Conservation (phyloP, 2,329 filamentous ascomycete genomes). For the Neofusicoccum kwambonambiense region DNA sequence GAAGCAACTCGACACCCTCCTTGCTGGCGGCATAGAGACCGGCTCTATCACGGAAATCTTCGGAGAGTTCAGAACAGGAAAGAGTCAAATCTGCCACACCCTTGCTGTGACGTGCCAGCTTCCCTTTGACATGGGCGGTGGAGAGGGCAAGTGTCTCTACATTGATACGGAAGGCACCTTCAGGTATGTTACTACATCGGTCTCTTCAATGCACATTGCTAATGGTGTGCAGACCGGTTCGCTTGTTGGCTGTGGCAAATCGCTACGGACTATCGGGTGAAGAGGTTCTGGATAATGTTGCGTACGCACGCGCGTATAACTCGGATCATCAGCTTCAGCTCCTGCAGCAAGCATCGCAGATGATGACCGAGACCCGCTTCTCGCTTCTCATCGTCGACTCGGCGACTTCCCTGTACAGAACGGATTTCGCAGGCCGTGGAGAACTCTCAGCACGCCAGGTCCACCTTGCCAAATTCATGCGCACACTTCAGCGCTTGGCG, state of each 20-base stretch:
- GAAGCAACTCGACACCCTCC: slow-evolving; percentile 91
- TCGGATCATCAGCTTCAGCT: slow-evolving; percentile 96
- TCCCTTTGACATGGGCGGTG: slow-evolving; percentile 97
- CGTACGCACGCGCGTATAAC: slow-evolving; percentile 97
- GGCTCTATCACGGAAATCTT: slow-evolving; percentile 98
- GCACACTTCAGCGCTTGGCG: slow-evolving; percentile 73
- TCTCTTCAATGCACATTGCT: background rate
- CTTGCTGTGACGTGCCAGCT: slow-evolving; percentile 97
- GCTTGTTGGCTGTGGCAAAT: slow-evolving; percentile 86
- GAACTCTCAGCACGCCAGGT: slow-evolving; percentile 93
- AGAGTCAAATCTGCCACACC: slow-evolving; percentile 98
- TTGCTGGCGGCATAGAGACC: slow-evolving; percentile 93
- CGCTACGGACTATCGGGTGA: slow-evolving; percentile 93
- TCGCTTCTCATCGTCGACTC: slow-evolving; percentile 95
- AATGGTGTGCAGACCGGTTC: slow-evolving; percentile 64
- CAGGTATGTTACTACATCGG: slow-evolving; percentile 33
- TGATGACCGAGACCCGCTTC: slow-evolving; percentile 99
- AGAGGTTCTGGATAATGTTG: slow-evolving; percentile 96
- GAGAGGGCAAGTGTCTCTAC: slow-evolving; percentile 96
- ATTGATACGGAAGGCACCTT: slow-evolving; percentile 99
- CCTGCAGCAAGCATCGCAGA: slow-evolving; percentile 89
- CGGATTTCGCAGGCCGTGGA: slow-evolving; percentile 94
- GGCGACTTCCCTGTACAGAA: slow-evolving; percentile 91
- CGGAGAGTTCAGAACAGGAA: slow-evolving; percentile 95
- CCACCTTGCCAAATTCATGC: slow-evolving; percentile 85